A percentile compares a stretch with the other conserved stretches of the same genome.
Conservation (phyloP, 1,139 yeast genomes). For the Taphrina communis region DNA sequence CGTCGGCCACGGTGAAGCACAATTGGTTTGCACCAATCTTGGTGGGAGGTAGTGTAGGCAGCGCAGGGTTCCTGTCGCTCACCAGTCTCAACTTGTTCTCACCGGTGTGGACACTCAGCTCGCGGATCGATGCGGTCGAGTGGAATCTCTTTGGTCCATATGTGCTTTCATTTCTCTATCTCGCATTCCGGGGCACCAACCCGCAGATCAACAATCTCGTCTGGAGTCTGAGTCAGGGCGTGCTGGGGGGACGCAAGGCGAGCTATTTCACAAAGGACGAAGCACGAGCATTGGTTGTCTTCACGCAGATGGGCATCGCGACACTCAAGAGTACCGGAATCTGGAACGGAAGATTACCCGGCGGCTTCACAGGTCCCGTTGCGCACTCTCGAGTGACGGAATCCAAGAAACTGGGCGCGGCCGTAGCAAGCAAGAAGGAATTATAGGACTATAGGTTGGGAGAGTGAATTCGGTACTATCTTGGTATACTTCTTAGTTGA, state of each 20-base stretch:
- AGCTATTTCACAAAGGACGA: conserved; percentile 31
- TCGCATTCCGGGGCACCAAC: conserved; percentile 29
- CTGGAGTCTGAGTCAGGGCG: conserved; percentile 30
- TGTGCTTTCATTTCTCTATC: conserved; percentile 26
- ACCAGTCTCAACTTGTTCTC: conserved; percentile 30
- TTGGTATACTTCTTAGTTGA: no score
- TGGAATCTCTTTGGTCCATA: conserved; percentile 36
- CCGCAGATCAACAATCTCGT: conserved; percentile 25
- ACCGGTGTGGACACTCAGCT: conserved; percentile 12
- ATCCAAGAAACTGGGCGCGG: conserved; percentile 13
- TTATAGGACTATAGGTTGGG: background rate
- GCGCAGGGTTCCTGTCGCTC: conserved; percentile 33
- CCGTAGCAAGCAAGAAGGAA: conserved; percentile 23
- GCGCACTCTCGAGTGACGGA: conserved; percentile 1
- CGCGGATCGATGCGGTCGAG: conserved; percentile 30
- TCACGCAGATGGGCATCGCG: conserved; percentile 16
- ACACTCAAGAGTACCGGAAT: conserved; percentile 19
- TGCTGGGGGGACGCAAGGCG: conserved; percentile 10
- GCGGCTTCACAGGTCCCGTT: conserved; percentile 3
- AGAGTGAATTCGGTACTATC: no score
- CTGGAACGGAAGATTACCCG: conserved; percentile 33
- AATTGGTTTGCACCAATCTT: conserved; percentile 34
- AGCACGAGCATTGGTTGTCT: conserved; percentile 25
- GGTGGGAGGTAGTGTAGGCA: conserved; percentile 34
- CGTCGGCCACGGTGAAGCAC: conserved; percentile 31